Base-by-base conservation (phyloP, 2,329 filamentous ascomycete species). In the Colletotrichum musae region DNA sequence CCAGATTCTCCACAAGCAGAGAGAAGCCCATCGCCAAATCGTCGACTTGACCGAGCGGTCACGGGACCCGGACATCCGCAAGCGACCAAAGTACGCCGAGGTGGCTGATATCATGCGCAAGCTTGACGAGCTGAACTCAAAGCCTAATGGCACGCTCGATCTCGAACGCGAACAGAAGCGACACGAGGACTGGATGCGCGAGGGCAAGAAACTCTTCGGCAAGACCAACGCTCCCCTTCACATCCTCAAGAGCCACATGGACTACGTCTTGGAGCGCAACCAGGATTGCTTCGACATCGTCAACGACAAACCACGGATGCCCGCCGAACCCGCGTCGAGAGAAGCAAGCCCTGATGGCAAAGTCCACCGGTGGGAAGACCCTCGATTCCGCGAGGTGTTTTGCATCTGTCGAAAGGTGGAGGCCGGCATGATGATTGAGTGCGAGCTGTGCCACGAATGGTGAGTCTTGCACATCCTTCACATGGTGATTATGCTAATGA, bases 381-480 rank as follows among this genome's bases (percentile, higher is more conserved):
- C 85, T 77, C 90, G 83, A 39, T 87, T 87, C 64, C 81, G 89
- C 43, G 95, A 98, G 77, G 95, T 98, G 0, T 99, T 98, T 79
- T 99, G 96, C 80, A 97, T 99, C 73, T 99, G 96, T 81, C 91
- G 96, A 69, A 94, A 92, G 72, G 89, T 94, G 6, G 96, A 99
- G 80, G 94, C 95, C 45, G 96, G 96, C 59, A 97, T 98, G 92
- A 99, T 99, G 96, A 98, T 99, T 75, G 96, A 99, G 81, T 99
- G 96, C 79, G 96, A 98, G 79, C 86, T 98, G 47, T 99, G 96
- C 80, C 95, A 98, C 76, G 96, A 99, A 83, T 99, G 96, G 96
- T 95, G 80, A 84, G 91, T 58, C 26, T 7, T 5, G 56, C 2
- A 12, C 63, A 52, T 9, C 60, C 43, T 66, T 68, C 45, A 74